Percentiles rank a stretch among this genome's conserved stretches.
Evolutionary conservation across 2,329 filamentous ascomycete genomes (phyloP).

Genomic region (Fusarium sp.): DNA sequence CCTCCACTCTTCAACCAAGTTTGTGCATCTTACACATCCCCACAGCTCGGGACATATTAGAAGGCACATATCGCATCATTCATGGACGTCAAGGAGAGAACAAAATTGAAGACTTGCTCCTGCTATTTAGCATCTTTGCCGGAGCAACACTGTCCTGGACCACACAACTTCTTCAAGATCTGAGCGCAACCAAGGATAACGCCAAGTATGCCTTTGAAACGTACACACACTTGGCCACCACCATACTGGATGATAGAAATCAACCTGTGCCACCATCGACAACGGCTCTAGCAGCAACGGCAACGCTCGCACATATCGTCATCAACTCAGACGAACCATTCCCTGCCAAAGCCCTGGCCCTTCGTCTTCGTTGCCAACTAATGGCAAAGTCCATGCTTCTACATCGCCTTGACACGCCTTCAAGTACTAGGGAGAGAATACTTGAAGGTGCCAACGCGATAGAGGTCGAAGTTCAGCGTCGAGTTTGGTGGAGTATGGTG

Average conservation of each 20-base stretch:
- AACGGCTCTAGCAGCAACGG: neutral
- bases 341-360: neutral
- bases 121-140: neutral
- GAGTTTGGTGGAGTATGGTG: neutral
- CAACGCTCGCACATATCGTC: neutral
- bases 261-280: neutral
- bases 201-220: neutral
- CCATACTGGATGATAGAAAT: neutral
- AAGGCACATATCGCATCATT: neutral
- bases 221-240: neutral
- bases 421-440: neutral
- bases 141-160: neutral
- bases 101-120: neutral
- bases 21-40: neutral
- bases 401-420: neutral
- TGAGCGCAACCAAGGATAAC: neutral
- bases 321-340: neutral
- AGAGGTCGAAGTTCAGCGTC: neutral
- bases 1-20: neutral
- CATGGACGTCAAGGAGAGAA: neutral
- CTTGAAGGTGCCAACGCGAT: neutral
- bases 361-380: neutral
- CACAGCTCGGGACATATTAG: neutral
- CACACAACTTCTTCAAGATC: neutral
- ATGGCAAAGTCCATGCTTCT: neutral